A percentile compares a stretch with the other conserved stretches of the same genome.
These are phyloP conservation scores for Teratosphaeriaceae sp. DNA, from an alignment of 2,329 filamentous ascomycete species.

Conservation along the genomic window DNA sequence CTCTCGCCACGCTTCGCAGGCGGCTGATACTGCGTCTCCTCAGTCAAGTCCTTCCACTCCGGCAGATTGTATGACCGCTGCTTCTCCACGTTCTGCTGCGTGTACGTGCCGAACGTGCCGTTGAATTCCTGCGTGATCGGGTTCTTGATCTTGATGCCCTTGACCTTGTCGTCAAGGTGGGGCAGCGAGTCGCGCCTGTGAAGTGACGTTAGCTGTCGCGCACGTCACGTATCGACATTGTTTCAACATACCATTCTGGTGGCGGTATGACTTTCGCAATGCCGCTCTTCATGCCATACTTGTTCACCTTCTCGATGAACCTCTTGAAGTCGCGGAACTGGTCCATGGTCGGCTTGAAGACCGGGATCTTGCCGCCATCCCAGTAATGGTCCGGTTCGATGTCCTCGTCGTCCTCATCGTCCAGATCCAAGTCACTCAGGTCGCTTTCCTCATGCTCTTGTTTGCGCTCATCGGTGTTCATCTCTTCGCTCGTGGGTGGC, in stretches of 20 bases:
- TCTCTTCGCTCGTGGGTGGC: constrained; percentile 47
- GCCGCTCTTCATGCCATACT: constrained; percentile 94
- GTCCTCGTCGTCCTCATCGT: constrained; percentile 47
- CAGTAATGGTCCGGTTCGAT: constrained; percentile 84
- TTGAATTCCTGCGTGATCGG: constrained; percentile 98
- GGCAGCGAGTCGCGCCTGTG: constrained; percentile 63
- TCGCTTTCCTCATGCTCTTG: constrained; percentile 40
- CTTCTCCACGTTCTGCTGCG: constrained; percentile 94
- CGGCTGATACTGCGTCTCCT: constrained; percentile 92
- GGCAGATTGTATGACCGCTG: constrained; percentile 93
- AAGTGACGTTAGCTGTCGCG: constrained; percentile 3
- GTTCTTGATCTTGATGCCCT: constrained; percentile 88
- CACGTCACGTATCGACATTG: not conserved
- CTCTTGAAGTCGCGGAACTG: constrained; percentile 91
- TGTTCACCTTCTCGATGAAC: constrained; percentile 85
- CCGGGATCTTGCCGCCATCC: constrained; percentile 71
- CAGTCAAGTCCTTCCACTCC: constrained; percentile 89
- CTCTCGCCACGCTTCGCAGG: constrained; percentile 83
- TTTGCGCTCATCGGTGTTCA: constrained; percentile 35
- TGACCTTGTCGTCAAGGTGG: constrained; percentile 74
- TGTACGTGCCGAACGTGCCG: constrained; percentile 90
- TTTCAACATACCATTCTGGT: constrained; percentile 69
- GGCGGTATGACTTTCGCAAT: constrained; percentile 96
- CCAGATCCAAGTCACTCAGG: constrained; percentile 41
- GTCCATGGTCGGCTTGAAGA: constrained; percentile 92